Evolutionary conservation across 129 eudicot genomes (phyloP), one percentile per base, ranked within the genome.

Genomic region (Calendula officinalis): DNA sequence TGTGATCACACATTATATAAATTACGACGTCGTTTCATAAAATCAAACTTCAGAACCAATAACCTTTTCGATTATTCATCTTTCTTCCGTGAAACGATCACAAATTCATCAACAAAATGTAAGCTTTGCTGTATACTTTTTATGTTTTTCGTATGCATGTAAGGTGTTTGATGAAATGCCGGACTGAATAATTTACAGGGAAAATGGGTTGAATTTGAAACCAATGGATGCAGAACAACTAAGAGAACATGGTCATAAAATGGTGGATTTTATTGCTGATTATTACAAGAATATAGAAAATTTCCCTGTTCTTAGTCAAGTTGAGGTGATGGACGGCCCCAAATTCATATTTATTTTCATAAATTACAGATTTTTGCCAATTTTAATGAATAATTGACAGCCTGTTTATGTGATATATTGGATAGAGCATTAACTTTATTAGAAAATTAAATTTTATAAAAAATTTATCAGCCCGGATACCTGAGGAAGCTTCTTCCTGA

Each of bases 211-310:
- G 88, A 78, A 84, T 81, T 77, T 87, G 78, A 91, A 92, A 83
- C 79, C 96, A 79, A 92, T 92, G 99, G 95, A 92, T 64, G 80
- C 99, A 41, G 99, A 92, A 38, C 99, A 92, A 61, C 64, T 92
- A 55, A 83, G 99, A 68, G 96, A 85, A 74, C 66, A 71, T 51
- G 99, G 76, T 14, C 99, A 92, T 81, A 86, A 88, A 74, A 88
- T 92, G 99, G 95, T 88, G 0, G 99, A 92, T 68, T 92, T 92
- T 77, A 82, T 92, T 75, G 99, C 99, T 69, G 99, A 92, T 79
- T 92, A 92, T 70, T 92, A 92, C 81, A 88, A 92, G 63, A 77
- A 82, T 44, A 92, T 92, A 34, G 96, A 88, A 64, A 71, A 34
- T 54, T 88, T 78, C 75, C 95, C 96, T 66, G 99, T 92, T 76